A percentile compares a stretch with the other conserved stretches of the same genome.
Evolutionary conservation across 2,329 filamentous ascomycete species (phyloP).

Genomic region (Fusarium hainanense): DNA sequence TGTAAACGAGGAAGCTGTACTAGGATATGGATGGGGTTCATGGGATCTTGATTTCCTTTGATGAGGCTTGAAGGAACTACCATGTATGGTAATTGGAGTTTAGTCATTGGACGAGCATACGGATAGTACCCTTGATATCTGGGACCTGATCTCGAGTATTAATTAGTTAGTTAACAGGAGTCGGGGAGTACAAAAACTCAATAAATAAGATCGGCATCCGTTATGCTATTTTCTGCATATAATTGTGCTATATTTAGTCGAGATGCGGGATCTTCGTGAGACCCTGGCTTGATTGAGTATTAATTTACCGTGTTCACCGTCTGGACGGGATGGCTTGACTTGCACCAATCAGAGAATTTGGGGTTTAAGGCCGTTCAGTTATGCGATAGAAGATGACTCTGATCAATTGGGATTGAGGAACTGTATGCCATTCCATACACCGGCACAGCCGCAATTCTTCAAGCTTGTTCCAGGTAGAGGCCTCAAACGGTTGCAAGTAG

Average conservation of each 20-base stretch:
- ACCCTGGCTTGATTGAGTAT: neutral
- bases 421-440: conserved; percentile 15
- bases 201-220: neutral
- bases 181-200: neutral
- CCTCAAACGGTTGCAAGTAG: neutral
- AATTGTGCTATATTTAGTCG: conserved; percentile 1
- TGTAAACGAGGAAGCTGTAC: conserved; percentile 34
- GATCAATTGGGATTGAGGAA: neutral
- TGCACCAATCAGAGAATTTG: conserved; percentile 1
- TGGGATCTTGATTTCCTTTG: conserved; percentile 46
- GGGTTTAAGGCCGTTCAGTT: neutral
- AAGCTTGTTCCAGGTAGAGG: neutral
- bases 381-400: neutral
- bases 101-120: neutral
- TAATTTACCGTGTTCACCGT: conserved; percentile 2
- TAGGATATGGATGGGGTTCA: conserved; percentile 43
- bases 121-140: neutral
- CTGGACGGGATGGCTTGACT: neutral
- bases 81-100: neutral
- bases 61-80: neutral
- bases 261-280: neutral
- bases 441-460: conserved; percentile 9
- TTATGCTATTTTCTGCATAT: conserved; percentile 5
- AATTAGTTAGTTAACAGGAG: neutral
- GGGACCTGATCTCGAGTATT: neutral